phyloP scores from a whole-genome alignment of 2,329 filamentous ascomycete genomes.

The Nigrospora oryzae region DNA sequence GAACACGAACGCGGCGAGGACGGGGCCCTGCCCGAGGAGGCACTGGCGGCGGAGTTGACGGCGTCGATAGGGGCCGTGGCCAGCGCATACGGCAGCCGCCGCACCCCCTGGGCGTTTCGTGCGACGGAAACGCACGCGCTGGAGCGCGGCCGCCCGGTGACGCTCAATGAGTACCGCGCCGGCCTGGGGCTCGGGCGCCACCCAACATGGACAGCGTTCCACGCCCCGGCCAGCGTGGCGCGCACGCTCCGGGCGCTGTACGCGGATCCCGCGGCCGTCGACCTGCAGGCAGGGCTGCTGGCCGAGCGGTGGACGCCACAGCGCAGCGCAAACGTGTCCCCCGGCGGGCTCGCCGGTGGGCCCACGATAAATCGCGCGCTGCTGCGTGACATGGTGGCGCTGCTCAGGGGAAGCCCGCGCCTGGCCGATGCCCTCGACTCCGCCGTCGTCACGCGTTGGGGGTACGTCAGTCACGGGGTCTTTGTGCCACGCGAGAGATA shows the following conservation, averaged over 20 bases:
- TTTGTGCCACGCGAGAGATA: no score
- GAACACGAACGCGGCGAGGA: background rate
- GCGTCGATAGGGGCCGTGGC: constrained; percentile 52
- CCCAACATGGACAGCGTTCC: constrained; percentile 50
- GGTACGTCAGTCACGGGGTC: background rate
- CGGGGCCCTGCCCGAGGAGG: background rate
- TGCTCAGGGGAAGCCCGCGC: constrained; percentile 18
- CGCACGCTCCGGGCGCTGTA: constrained; percentile 50
- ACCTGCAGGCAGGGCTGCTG: constrained; percentile 61
- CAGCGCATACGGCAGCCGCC: constrained; percentile 8
- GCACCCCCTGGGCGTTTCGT: constrained; percentile 24
- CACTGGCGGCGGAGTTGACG: constrained; percentile 36
- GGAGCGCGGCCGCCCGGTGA: constrained; percentile 45
- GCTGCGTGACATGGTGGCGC: background rate
- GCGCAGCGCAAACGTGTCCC: constrained; percentile 30
- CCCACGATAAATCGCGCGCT: constrained; percentile 10
- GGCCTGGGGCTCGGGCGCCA: constrained; percentile 53
- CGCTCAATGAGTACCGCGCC: constrained; percentile 56
- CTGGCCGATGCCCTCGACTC: constrained; percentile 52
- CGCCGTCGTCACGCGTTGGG: constrained; percentile 10
- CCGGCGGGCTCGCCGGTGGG: constrained; percentile 44
- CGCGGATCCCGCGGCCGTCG: constrained; percentile 55
- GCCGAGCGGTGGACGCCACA: constrained; percentile 46
- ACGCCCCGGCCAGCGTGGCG: constrained; percentile 45
- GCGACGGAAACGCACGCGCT: constrained; percentile 52